phyloP scores from a whole-genome alignment of 352 stramenopile species.

The Globisporangium heterothallicum region DNA sequence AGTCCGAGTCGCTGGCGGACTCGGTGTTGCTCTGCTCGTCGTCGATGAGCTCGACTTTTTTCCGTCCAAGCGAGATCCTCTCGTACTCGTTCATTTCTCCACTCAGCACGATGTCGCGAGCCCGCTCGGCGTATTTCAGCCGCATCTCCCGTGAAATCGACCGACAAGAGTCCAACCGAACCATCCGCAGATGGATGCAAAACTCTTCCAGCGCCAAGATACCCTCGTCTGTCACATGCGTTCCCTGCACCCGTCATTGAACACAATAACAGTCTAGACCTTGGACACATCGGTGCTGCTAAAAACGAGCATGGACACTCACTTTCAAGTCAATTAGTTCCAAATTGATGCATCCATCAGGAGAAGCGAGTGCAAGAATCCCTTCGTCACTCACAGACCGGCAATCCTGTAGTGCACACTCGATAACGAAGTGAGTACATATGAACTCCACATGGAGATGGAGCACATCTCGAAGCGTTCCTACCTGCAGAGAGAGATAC shows the following conservation, averaged over 20 bases:
- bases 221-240: conserved; percentile 38
- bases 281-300: not conserved
- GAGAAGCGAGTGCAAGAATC: conserved; percentile 27
- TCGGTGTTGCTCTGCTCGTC: conserved; percentile 21
- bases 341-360: conserved; percentile 24
- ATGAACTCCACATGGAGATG: not conserved
- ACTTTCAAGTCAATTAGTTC: conserved; percentile 69
- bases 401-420: conserved; percentile 36
- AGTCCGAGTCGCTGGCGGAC: conserved; percentile 22
- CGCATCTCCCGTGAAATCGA: conserved; percentile 52
- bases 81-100: conserved; percentile 27
- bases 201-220: conserved; percentile 32
- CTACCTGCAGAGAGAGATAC: conserved; percentile 65
- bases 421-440: not conserved
- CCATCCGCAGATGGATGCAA: conserved; percentile 36
- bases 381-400: conserved; percentile 41
- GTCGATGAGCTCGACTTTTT: conserved; percentile 31
- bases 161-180: conserved; percentile 69
- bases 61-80: conserved; percentile 27
- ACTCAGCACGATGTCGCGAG: conserved; percentile 14
- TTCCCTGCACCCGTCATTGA: conserved; percentile 50
- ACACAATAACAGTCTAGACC: not conserved
- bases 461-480: not conserved
- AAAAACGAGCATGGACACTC: not conserved
- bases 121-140: conserved; percentile 26